Conservation (phyloP, 1,139 yeast species). For the Saccharomycopsis phalli region DNA sequence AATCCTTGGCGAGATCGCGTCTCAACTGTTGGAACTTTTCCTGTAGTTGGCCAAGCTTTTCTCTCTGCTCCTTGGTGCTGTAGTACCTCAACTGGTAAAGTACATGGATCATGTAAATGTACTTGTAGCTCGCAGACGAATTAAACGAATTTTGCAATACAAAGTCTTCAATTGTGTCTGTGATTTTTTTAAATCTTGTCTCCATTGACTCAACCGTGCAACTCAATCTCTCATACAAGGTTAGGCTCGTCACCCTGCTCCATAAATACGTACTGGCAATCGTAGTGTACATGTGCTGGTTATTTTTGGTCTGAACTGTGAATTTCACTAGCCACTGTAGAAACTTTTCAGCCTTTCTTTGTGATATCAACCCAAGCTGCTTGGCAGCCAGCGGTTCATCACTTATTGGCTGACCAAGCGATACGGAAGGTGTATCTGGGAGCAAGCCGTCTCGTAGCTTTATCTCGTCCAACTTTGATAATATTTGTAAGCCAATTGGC, state of each 20-base stretch:
- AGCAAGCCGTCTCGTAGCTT: too few relatives aligned
- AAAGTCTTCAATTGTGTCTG: slow-evolving; percentile 2
- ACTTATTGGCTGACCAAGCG: too few relatives aligned
- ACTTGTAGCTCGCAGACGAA: not conserved
- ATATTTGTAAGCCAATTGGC: slow-evolving; percentile 14
- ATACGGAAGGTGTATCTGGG: too few relatives aligned
- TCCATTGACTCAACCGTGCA: not conserved
- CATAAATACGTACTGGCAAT: slow-evolving; percentile 1
- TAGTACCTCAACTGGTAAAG: slow-evolving; percentile 5
- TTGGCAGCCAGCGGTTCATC: too few relatives aligned
- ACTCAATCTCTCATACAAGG: slow-evolving; percentile 1
- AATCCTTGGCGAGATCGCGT: too few relatives aligned
- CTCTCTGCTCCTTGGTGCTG: too few relatives aligned
- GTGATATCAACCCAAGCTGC: too few relatives aligned
- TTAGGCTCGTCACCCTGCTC: not conserved
- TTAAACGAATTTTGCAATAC: slow-evolving; percentile 7
- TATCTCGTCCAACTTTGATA: slow-evolving; percentile 9
- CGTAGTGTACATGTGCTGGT: not conserved
- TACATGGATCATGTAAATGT: not conserved
- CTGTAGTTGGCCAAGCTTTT: too few relatives aligned
- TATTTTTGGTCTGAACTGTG: not conserved
- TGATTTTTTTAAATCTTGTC: not conserved
- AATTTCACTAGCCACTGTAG: slow-evolving; percentile 8
- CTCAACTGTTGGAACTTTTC: too few relatives aligned
- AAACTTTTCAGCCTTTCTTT: slow-evolving; percentile 3